Conservation (phyloP, 805 yeast species). For the Zygosaccharomyces kombuchaensis region DNA sequence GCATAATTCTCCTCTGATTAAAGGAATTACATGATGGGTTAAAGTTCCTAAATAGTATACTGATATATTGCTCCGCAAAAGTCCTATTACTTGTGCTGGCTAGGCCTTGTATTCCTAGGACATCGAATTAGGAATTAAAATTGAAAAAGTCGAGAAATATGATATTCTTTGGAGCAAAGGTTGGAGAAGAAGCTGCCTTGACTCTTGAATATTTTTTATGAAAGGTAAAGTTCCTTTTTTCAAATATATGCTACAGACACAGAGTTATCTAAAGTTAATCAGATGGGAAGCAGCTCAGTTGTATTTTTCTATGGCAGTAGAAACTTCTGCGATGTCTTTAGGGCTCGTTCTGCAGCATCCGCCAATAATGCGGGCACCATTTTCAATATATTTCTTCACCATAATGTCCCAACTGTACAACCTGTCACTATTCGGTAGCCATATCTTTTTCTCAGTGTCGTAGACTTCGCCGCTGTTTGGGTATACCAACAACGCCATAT, state of each 20-base stretch:
- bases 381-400: slow-evolving; percentile 39
- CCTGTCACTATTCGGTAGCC: slow-evolving; percentile 33
- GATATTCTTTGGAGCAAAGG: slow-evolving; percentile 1
- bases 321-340: slow-evolving; percentile 29
- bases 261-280: no score
- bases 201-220: no score
- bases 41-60: no score
- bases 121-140: no score
- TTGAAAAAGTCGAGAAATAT: no score
- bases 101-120: no score
- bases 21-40: no score
- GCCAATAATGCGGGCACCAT: slow-evolving; percentile 53
- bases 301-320: slow-evolving; percentile 13
- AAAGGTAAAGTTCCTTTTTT: no score
- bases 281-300: not conserved
- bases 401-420: slow-evolving; percentile 37
- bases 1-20: no score
- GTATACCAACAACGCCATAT: slow-evolving; percentile 49
- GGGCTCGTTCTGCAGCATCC: slow-evolving; percentile 78
- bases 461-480: slow-evolving; percentile 77
- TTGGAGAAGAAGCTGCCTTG: slow-evolving; percentile 5
- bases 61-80: no score
- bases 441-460: slow-evolving; percentile 43
- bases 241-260: no score
- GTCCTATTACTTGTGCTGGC: no score